Base-by-base conservation (phyloP, 352 stramenopile genomes). In the Phytophthora cryptogea region DNA sequence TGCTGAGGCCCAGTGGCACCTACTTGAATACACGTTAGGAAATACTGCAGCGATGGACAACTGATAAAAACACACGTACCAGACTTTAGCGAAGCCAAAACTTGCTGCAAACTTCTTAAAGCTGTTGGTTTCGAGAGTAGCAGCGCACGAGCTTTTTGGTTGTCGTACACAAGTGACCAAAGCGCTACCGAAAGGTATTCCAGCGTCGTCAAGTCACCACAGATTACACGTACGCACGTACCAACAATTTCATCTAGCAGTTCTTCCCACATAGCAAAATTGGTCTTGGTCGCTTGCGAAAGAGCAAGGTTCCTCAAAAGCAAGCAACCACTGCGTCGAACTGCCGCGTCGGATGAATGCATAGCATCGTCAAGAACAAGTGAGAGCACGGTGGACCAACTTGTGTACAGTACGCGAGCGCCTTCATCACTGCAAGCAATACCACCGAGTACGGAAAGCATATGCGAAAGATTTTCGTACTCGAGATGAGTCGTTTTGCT, bases 271-370 rank as follows among this genome's bases (percentile, higher is more conserved):
- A 89, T 20, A 0, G 68, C 66, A 36, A 86, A 81, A 49, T 89
- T 59, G 62, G 66, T 86, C 43, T 78, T 87, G 17, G 78, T 66
- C 14, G 70, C 44, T 50, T 76, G 64, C n/a, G 75, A 81, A 4
- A 88, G 63, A 23, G 78, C 71, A 45, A 91, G 65, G 47, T 91
- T 89, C 27, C 82, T 75, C 28, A 91, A 9, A 7, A 88, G 73
- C 27, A 88, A 62, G 28, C 59, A 73, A 0, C 79, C 79, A 13
- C 26, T 61, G 10, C 50, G 48, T 23, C 71, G 61, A 49, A 86
- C 62, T 0, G 33, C 16, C 13, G 52, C 31, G 31, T 74, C 59
- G 7, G 50, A 20, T 31, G 68, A 70, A 37, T 69, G 52, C 55
- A 88, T 68, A 5, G 83, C 68, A 41, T 91, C 82, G 11, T 68